Percentiles rank a stretch among this genome's conserved stretches.
These are phyloP conservation scores for Naganishia kalamii DNA, from an alignment of 768 basidiomycete species.

Conservation along the genomic window DNA sequence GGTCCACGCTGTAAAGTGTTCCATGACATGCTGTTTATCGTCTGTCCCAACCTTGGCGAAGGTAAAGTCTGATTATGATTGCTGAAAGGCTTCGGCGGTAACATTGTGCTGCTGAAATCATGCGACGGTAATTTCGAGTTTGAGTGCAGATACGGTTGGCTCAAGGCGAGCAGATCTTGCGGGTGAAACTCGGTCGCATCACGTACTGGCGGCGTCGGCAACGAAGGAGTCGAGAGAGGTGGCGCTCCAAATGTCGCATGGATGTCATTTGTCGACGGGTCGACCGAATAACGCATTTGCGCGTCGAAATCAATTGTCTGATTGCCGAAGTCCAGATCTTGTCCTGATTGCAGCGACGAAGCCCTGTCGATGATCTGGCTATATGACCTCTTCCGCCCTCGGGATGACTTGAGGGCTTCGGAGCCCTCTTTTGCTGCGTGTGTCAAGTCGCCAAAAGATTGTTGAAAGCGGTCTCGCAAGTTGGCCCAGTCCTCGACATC, in stretches of 20 bases:
- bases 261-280: not conserved
- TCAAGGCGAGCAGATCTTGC: conserved; percentile 3
- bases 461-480: conserved; percentile 1
- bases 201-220: not conserved
- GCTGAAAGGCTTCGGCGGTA: not conserved
- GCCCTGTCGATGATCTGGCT: conserved; percentile 8
- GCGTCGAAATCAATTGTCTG: not conserved
- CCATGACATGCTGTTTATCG: not conserved
- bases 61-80: not conserved
- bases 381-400: conserved; percentile 2
- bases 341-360: not conserved
- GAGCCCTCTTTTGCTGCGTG: not conserved
- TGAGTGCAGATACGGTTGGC: conserved; percentile 6
- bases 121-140: not conserved
- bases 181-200: conserved; percentile 6
- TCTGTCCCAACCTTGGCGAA: not conserved
- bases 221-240: not conserved
- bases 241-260: not conserved
- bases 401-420: not conserved
- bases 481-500: conserved; percentile 1
- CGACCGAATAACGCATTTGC: not conserved
- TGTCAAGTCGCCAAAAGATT: conserved; percentile 5
- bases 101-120: not conserved
- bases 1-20: not conserved
- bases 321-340: not conserved